phyloP scores from a whole-genome alignment of 2,329 filamentous ascomycete genomes.

The Diaporthe vexans region DNA sequence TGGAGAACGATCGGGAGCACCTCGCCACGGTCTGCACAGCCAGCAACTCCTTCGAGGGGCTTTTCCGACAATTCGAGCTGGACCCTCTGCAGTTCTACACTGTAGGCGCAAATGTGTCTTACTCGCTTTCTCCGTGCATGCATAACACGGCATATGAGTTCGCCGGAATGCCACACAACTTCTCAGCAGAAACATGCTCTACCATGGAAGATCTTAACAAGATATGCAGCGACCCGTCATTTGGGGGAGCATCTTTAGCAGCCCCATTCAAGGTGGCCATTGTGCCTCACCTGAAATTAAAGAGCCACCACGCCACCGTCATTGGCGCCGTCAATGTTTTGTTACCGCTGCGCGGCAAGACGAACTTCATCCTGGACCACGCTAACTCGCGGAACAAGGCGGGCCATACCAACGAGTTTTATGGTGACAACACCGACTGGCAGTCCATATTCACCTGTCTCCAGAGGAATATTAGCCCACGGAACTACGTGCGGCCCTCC shows the following conservation, averaged over 20 bases:
- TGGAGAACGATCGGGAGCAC: constrained; percentile 58
- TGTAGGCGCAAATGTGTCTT: constrained; percentile 76
- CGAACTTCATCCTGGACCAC: constrained; percentile 65
- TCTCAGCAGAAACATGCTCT: constrained; percentile 70
- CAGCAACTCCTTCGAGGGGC: constrained; percentile 67
- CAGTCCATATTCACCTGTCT: constrained; percentile 67
- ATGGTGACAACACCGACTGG: constrained; percentile 66
- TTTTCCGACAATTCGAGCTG: constrained; percentile 73
- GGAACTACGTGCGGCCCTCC: constrained; percentile 69
- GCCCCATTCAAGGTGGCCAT: constrained; percentile 80
- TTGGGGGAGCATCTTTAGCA: constrained; percentile 76
- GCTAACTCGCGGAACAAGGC: constrained; percentile 71
- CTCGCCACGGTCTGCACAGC: constrained; percentile 66
- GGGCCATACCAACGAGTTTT: constrained; percentile 73
- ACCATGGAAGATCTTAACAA: constrained; percentile 73
- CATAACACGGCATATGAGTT: constrained; percentile 77
- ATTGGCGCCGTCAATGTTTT: constrained; percentile 82
- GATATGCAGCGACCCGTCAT: constrained; percentile 70
- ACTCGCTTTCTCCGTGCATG: constrained; percentile 81
- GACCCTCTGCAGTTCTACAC: constrained; percentile 79
- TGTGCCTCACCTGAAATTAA: constrained; percentile 73
- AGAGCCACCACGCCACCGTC: constrained; percentile 77
- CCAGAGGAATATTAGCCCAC: constrained; percentile 77
- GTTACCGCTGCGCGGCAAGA: constrained; percentile 72
- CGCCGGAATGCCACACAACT: constrained; percentile 77